These are phyloP conservation scores for Venturia nashicola DNA, from an alignment of 2,329 filamentous ascomycete genomes.

Conservation along the genomic window DNA sequence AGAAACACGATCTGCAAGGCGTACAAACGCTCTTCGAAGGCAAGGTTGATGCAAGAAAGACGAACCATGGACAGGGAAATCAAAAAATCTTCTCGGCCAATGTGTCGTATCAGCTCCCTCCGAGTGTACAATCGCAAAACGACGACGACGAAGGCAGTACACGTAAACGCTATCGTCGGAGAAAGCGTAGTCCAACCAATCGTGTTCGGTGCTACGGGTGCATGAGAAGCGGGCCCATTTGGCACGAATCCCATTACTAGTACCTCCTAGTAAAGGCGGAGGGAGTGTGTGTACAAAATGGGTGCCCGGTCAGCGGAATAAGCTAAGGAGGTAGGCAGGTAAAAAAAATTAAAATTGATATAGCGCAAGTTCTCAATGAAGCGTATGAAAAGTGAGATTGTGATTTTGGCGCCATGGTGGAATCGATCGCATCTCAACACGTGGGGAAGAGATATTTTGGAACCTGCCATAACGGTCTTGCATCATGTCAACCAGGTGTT, in stretches of 20 bases:
- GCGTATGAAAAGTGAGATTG: not conserved
- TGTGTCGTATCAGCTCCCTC: conserved; percentile 11
- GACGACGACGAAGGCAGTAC: conserved; percentile 17
- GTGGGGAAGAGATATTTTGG: not conserved
- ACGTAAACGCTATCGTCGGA: conserved; percentile 17
- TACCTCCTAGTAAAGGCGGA: no score
- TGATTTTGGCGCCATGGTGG: not conserved
- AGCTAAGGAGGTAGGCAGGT: not conserved
- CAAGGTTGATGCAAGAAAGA: not conserved
- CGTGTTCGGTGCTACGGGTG: conserved; percentile 11
- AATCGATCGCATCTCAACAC: not conserved
- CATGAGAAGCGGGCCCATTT: not conserved
- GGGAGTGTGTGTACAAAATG: not conserved
- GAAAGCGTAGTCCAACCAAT: conserved; percentile 17
- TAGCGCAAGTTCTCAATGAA: not conserved
- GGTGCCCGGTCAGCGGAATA: not conserved
- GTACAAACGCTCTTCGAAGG: not conserved
- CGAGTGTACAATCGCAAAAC: conserved; percentile 20
- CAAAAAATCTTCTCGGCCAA: conserved; percentile 19
- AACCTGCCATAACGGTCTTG: not conserved
- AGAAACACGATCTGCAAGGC: not conserved
- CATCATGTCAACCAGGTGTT: not conserved
- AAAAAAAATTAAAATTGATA: not conserved
- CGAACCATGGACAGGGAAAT: conserved; percentile 18
- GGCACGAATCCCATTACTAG: not conserved